phyloP scores from a whole-genome alignment of 1,284 basidiomycete species.

The Apiotrichum gamsii region DNA sequence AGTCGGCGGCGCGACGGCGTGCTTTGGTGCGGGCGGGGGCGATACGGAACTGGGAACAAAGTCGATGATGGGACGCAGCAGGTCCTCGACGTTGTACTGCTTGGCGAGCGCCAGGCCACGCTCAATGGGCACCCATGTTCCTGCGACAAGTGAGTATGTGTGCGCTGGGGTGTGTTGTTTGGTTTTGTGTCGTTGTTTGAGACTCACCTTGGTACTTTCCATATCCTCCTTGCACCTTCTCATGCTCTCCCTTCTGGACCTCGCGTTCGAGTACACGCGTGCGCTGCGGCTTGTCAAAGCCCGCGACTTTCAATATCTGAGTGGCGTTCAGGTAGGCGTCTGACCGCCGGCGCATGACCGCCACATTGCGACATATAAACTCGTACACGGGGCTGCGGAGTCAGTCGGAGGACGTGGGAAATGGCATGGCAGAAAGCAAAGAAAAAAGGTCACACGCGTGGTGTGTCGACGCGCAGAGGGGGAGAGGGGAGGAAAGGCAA shows the following conservation, averaged over 20 bases:
- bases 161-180: not conserved
- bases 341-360: slow-evolving; percentile 91
- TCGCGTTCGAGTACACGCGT: slow-evolving; percentile 96
- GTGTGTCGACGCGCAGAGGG: no score
- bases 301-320: slow-evolving; percentile 97
- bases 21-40: slow-evolving; percentile 93
- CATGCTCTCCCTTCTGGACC: slow-evolving; percentile 96
- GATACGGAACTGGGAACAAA: slow-evolving; percentile 87
- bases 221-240: slow-evolving; percentile 99
- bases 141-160: no score
- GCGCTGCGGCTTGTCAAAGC: slow-evolving; percentile 97
- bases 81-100: slow-evolving; percentile 84
- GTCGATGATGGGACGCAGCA: slow-evolving; percentile 91
- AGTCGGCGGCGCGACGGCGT: slow-evolving; percentile 65
- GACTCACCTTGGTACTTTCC: slow-evolving; percentile 95
- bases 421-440: not conserved
- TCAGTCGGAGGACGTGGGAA: not conserved
- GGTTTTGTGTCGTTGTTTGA: no score
- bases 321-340: slow-evolving; percentile 99
- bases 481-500: no score
- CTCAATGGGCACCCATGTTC: slow-evolving; percentile 98
- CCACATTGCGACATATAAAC: slow-evolving; percentile 84
- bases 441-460: no score
- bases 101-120: slow-evolving; percentile 78
- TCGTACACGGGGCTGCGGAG: slow-evolving; percentile 45